These are phyloP conservation scores for Solanum piurae DNA, from an alignment of 257 asterid genomes.

Conservation along the genomic window DNA sequence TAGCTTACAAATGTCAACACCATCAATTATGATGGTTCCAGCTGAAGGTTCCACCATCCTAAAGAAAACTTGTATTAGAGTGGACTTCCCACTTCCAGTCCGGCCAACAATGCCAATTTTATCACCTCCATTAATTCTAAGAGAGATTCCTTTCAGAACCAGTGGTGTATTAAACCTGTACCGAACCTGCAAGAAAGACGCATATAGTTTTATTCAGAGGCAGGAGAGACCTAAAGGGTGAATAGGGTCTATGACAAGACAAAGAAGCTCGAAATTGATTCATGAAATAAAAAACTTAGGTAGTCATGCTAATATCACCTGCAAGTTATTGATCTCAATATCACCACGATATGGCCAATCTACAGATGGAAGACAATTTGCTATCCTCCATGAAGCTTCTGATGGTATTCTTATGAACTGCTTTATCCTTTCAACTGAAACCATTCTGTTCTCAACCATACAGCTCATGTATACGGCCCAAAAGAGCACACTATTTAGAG, in stretches of 20 bases:
- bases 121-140: conserved; percentile 49
- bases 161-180: conserved; percentile 56
- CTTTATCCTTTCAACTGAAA: conserved; percentile 71
- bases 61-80: conserved; percentile 61
- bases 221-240: not conserved
- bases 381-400: conserved; percentile 50
- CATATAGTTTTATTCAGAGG: not conserved
- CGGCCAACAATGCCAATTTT: conserved; percentile 74
- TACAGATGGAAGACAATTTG: conserved; percentile 23
- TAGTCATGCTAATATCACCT: conserved; percentile 26
- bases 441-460: conserved; percentile 54
- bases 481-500: conserved; percentile 35
- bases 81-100: conserved; percentile 78
- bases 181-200: conserved; percentile 41
- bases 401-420: conserved; percentile 54
- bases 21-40: conserved; percentile 58
- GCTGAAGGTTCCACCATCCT: conserved; percentile 59
- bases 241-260: not conserved
- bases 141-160: conserved; percentile 54
- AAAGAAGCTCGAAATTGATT: not conserved
- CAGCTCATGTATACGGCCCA: conserved; percentile 33
- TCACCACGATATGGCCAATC: conserved; percentile 59
- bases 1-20: conserved; percentile 37
- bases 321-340: conserved; percentile 38
- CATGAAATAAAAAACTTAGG: not conserved